phyloP scores from a whole-genome alignment of 2,329 filamentous ascomycete species.

The Penicillium sp. region DNA sequence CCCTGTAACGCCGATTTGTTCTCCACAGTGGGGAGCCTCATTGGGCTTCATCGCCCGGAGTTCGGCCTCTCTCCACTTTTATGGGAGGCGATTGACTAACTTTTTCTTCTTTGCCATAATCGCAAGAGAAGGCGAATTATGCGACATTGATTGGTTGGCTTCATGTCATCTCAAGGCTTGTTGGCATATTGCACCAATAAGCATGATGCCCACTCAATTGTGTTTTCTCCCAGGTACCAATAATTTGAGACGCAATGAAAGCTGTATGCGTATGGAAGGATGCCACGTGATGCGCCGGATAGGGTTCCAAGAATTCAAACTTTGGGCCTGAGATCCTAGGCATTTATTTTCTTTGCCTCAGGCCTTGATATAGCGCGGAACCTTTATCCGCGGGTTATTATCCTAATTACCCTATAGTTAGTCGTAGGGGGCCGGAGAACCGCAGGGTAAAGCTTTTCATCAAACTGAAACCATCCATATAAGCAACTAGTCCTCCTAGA shows the following conservation, averaged over 20 bases:
- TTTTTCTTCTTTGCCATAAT: slow-evolving; percentile 7
- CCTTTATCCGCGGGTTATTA: neutral
- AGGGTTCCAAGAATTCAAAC: neutral
- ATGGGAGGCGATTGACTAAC: slow-evolving; percentile 9
- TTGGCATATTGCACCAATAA: neutral
- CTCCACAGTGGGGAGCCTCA: slow-evolving; percentile 12
- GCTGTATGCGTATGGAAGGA: neutral
- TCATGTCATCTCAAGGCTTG: neutral
- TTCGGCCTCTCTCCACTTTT: slow-evolving; percentile 8
- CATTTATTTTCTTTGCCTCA: neutral
- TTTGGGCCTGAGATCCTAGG: neutral
- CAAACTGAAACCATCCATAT: too few species aligned
- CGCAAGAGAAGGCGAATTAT: neutral
- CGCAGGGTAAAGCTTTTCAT: neutral
- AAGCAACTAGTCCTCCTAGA: too few species aligned
- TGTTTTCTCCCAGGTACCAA: neutral
- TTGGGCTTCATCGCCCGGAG: slow-evolving; percentile 8
- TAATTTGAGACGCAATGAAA: neutral
- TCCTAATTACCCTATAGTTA: neutral
- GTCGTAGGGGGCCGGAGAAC: neutral
- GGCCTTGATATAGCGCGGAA: neutral
- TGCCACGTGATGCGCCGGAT: neutral
- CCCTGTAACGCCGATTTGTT: neutral
- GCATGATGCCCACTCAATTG: neutral
- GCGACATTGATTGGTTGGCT: neutral